Conservation (phyloP, 768 basidiomycete genomes). For the Russula dissimulans region DNA sequence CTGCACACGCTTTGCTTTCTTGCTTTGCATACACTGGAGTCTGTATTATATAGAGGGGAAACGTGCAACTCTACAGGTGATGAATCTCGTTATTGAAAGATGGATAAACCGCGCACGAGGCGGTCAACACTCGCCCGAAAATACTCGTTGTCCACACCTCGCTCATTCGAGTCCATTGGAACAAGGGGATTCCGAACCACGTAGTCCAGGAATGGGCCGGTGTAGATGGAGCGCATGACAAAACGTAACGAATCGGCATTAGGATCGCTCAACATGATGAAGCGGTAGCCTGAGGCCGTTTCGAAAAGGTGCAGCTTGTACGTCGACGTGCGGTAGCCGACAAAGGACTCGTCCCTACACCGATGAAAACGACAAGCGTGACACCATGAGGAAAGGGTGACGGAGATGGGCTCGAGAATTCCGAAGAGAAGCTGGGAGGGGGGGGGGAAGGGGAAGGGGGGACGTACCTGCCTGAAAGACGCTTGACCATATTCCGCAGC, state of each 20-base stretch:
- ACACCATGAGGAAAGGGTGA: background rate
- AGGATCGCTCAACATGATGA: slow-evolving; percentile 89
- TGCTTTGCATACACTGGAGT: slow-evolving; percentile 15
- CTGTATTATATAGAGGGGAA: slow-evolving; percentile 11
- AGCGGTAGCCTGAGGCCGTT: slow-evolving; percentile 87
- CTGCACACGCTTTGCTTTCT: slow-evolving; percentile 13
- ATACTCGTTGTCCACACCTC: slow-evolving; percentile 89
- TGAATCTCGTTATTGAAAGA: slow-evolving; percentile 29
- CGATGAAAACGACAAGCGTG: background rate
- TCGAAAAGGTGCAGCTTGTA: slow-evolving; percentile 94
- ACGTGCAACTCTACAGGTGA: background rate
- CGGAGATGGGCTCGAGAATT: background rate
- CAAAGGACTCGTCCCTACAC: slow-evolving; percentile 83
- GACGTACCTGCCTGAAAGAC: slow-evolving; percentile 73
- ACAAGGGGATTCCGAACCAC: slow-evolving; percentile 89
- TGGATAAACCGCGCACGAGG: slow-evolving; percentile 50
- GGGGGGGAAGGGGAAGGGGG: background rate
- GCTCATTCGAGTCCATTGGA: slow-evolving; percentile 69
- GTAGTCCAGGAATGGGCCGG: slow-evolving; percentile 89
- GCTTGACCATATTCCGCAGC: slow-evolving; percentile 89
- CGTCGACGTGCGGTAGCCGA: slow-evolving; percentile 79
- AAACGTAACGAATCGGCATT: slow-evolving; percentile 73
- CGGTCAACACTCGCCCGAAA: slow-evolving; percentile 76
- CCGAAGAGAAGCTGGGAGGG: background rate
- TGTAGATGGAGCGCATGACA: slow-evolving; percentile 80